Conservation (phyloP, 495 filamentous ascomycete species). For the Talaromyces wortmannii region DNA sequence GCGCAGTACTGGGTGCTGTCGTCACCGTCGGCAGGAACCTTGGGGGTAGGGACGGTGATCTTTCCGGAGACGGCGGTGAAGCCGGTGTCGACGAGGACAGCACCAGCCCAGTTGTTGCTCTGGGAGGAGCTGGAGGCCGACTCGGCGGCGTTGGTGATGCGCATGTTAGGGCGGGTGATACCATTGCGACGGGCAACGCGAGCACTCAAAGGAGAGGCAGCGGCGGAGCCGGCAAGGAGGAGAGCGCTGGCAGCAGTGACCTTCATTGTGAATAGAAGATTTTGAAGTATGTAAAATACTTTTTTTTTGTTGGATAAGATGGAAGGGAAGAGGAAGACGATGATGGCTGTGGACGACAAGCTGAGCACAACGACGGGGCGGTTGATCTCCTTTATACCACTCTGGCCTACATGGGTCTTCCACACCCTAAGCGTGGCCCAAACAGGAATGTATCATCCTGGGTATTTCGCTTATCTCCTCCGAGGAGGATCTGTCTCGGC, state of each 20-base stretch:
- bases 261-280: constrained; percentile 2
- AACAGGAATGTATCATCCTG: not conserved
- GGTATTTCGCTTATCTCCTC: not conserved
- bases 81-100: constrained; percentile 39
- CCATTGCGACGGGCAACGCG: constrained; percentile 4
- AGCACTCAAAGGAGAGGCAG: not conserved
- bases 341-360: not conserved
- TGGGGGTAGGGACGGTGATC: constrained; percentile 51
- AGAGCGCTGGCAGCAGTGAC: constrained; percentile 3
- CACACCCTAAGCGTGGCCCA: not conserved
- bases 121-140: not conserved
- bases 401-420: not conserved
- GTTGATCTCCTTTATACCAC: not conserved
- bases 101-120: constrained; percentile 49
- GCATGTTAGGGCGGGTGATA: constrained; percentile 1
- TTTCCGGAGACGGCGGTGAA: constrained; percentile 50
- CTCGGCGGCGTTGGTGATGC: not conserved
- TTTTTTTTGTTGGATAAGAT: not conserved
- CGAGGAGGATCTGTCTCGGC: not conserved
- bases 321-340: not conserved
- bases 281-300: not conserved
- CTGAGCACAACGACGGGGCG: not conserved
- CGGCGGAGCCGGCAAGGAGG: constrained; percentile 4
- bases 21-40: constrained; percentile 26
- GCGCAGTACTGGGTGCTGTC: constrained; percentile 22